Evolutionary conservation across 1,284 basidiomycete genomes (phyloP), one percentile per base, ranked within the genome.

Genomic region (Cutaneotrichosporon mucoides): DNA sequence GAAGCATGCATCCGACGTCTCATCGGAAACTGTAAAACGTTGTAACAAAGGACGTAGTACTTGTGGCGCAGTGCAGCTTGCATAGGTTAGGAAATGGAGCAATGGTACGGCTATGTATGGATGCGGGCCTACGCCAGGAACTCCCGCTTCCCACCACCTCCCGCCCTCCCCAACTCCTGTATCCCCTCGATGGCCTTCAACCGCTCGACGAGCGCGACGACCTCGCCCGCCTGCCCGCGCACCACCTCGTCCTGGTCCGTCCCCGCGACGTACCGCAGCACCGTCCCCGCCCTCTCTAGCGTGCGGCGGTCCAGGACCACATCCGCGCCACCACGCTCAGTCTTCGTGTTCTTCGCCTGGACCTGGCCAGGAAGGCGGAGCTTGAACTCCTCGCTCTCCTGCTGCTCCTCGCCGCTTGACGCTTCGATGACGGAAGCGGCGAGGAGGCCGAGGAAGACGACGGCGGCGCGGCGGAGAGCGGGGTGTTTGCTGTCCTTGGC

Each of bases 191-290:
- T n/a, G 1, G 37, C 13, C 46, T 41, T 45, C 33, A 65, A 53
- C n/a, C 63, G 16, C 46, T 58, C 57, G 3, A 55, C 60, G 1
- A 65, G 56, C 11, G 63, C 60, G 12, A 59, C 60, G 12, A 85
- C 83, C 73, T 93, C 90, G 60, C 82, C 82, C 6, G 92, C 90
- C 86, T 93, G 91, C 15, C 86, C 84, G 53, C 86, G 81, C 36
- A 88, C 87, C 24, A 90, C 79, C 50, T 75, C 79, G 69, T 95
- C 92, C 60, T 81, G 82, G 72, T 95, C 92, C 53, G 86, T 87
- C 11, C 80, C 79, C 37, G 84, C 79, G 38, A 92, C 79, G 71
- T 94, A 94, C 1, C 82, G 80, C 48, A 94, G 71, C 0, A 88
- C 88, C 4, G 81, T 80, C 64, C 76, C 82, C n/a, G 84, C 83